Percentiles rank a stretch among this genome's conserved stretches.
Conservation (phyloP, 257 asterid genomes). For the Lavandula angustifolia region DNA sequence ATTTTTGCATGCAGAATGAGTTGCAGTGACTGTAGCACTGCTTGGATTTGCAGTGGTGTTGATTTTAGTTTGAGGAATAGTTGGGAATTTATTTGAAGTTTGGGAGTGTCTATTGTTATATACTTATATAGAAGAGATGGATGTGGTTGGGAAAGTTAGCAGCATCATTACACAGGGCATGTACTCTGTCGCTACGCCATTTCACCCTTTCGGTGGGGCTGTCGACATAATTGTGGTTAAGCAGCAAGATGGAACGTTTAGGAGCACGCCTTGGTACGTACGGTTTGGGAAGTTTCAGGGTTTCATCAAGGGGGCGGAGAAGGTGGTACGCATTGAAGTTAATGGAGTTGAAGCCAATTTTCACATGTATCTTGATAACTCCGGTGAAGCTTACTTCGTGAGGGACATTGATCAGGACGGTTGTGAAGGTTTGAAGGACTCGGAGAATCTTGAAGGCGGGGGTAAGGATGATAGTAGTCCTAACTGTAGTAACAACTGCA, state of each 20-base stretch:
- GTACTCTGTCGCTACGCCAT: slow-evolving; percentile 91
- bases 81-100: neutral
- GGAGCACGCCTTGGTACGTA: slow-evolving; percentile 94
- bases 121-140: slow-evolving; percentile 49
- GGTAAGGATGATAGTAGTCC: slow-evolving; percentile 28
- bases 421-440: slow-evolving; percentile 35
- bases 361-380: slow-evolving; percentile 84
- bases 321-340: slow-evolving; percentile 75
- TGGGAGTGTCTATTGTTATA: slow-evolving; percentile 16
- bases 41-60: slow-evolving; percentile 20
- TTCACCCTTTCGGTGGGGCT: slow-evolving; percentile 97
- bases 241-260: slow-evolving; percentile 77
- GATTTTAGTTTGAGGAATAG: slow-evolving; percentile 16
- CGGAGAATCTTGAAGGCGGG: slow-evolving; percentile 37
- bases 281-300: slow-evolving; percentile 93
- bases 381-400: slow-evolving; percentile 90
- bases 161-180: slow-evolving; percentile 77
- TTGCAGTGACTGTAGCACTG: slow-evolving; percentile 31
- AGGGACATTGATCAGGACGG: slow-evolving; percentile 54
- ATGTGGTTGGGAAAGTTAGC: slow-evolving; percentile 78
- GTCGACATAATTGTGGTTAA: slow-evolving; percentile 80
- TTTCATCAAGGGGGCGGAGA: slow-evolving; percentile 85
- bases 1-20: slow-evolving; percentile 42
- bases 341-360: slow-evolving; percentile 77
- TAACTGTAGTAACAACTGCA: slow-evolving; percentile 32